These are phyloP conservation scores for Mycena filopes DNA, from an alignment of 768 basidiomycete species.

Conservation along the genomic window DNA sequence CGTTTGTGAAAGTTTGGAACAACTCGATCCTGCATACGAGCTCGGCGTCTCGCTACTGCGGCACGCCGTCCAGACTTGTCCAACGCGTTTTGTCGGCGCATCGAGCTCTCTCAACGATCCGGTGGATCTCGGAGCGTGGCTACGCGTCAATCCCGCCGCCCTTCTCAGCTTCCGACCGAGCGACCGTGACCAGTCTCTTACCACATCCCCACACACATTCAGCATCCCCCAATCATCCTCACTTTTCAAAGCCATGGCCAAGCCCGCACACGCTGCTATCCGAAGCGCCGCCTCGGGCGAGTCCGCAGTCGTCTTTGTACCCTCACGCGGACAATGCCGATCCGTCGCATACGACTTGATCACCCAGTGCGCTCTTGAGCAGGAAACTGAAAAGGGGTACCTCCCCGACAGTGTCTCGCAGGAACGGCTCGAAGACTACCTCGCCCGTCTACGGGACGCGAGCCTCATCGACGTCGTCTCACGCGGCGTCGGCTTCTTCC, in stretches of 20 bases:
- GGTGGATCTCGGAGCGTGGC: slow-evolving; percentile 84
- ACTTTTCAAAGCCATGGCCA: slow-evolving; percentile 91
- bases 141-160: slow-evolving; percentile 71
- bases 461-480: slow-evolving; percentile 77
- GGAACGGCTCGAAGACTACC: slow-evolving; percentile 68
- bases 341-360: slow-evolving; percentile 84
- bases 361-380: slow-evolving; percentile 85
- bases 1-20: slow-evolving; percentile 87
- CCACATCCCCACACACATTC: slow-evolving; percentile 77
- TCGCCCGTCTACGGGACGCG: slow-evolving; percentile 68
- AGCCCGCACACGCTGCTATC: slow-evolving; percentile 87
- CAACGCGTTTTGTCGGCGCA: slow-evolving; percentile 81
- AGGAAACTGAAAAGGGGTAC: slow-evolving; percentile 75
- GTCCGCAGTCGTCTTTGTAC: slow-evolving; percentile 85
- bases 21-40: slow-evolving; percentile 85
- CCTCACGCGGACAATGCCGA: slow-evolving; percentile 82
- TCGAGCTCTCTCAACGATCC: slow-evolving; percentile 85
- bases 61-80: slow-evolving; percentile 66
- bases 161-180: slow-evolving; percentile 83
- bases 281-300: slow-evolving; percentile 54
- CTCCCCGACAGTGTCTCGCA: slow-evolving; percentile 60
- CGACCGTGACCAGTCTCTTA: slow-evolving; percentile 84
- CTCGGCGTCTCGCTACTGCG: slow-evolving; percentile 80
- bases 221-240: slow-evolving; percentile 88
- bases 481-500: slow-evolving; percentile 90